phyloP scores from a whole-genome alignment of 1,284 basidiomycete genomes.

The Clitocybe nebularis region DNA sequence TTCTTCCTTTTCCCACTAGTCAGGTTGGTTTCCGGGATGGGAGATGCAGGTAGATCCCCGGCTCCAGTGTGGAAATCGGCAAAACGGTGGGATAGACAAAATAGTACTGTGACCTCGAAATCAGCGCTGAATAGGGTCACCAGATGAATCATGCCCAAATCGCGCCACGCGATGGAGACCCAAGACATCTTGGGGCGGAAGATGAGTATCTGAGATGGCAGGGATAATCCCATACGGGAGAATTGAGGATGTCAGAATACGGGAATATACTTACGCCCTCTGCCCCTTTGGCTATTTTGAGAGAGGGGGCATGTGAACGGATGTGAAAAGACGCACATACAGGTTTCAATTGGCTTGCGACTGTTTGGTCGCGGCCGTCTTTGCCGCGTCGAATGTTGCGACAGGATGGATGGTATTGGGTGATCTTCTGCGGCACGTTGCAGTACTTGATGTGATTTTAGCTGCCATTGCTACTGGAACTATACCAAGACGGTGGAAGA shows the following conservation, averaged over 20 bases:
- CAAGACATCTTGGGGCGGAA: not conserved
- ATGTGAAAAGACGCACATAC: not conserved
- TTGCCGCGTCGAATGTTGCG: not conserved
- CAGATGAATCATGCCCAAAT: constrained; percentile 5
- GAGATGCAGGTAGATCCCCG: no score
- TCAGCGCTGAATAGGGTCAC: not conserved
- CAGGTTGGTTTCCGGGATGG: not conserved
- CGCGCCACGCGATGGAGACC: constrained; percentile 1
- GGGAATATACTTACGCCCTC: not conserved
- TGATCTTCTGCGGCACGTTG: not conserved
- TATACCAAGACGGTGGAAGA: not conserved
- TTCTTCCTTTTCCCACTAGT: not conserved
- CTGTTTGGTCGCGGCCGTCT: not conserved
- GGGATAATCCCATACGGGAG: constrained; percentile 1
- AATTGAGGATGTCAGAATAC: not conserved
- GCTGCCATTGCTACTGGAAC: not conserved
- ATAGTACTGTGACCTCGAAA: not conserved
- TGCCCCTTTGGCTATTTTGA: not conserved
- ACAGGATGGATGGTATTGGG: not conserved
- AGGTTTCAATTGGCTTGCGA: constrained; percentile 1
- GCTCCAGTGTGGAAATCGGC: no score
- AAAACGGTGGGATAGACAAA: no score
- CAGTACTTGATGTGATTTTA: not conserved
- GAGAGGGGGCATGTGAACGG: constrained; percentile 1
- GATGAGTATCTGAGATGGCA: not conserved